Evolutionary conservation across 306 rosid species (phyloP), one percentile per base, ranked within the genome.

Genomic region (Mucuna pruriens): DNA sequence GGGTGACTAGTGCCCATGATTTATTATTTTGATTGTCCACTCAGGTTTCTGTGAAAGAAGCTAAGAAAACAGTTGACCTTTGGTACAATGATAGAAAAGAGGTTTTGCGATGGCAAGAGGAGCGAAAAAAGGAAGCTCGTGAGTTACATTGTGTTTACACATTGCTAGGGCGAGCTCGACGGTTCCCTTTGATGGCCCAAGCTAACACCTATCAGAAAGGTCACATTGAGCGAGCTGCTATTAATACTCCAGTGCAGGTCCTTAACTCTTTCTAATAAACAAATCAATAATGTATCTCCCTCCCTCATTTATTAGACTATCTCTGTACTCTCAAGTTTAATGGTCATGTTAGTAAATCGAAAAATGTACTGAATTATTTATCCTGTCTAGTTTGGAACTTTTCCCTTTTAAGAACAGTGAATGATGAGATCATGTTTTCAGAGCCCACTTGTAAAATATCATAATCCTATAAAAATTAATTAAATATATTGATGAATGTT

Each of bases 241-340:
- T 95, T 62, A 95, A 95, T 80, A 95, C 98, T 25, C 97, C 98
- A 4, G 98, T 95, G 83, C 98, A 92, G 98, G 98, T 92, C 63
- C 42, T 48, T 75, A 78, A 44, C 29, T 80, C 73, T 80, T 57
- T 80, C 71, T 65, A 77, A 61, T 76, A 64, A 25, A 67, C 34
- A 38, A 73, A 64, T 79, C 77, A 49, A 40, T 75, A 64, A 8
- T 9, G 29, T 69, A 5, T 4, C 77, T 71, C 66, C 7, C 22
- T 57, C 71, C 57, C 61, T 78, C 69, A 9, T 63, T 36, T 31
- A 62, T 55, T 44, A 73, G 62, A 49, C 39, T 39, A 16, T 48
- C 54, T 60, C 77, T 75, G 23, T 20, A 34, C 7, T 34, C 82
- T 64, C 54, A 38, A 49, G 40, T 40, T 61, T 70, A 39, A 40